phyloP scores from a whole-genome alignment of 2,329 filamentous ascomycete genomes.

The Ophiocordyceps unilateralis region DNA sequence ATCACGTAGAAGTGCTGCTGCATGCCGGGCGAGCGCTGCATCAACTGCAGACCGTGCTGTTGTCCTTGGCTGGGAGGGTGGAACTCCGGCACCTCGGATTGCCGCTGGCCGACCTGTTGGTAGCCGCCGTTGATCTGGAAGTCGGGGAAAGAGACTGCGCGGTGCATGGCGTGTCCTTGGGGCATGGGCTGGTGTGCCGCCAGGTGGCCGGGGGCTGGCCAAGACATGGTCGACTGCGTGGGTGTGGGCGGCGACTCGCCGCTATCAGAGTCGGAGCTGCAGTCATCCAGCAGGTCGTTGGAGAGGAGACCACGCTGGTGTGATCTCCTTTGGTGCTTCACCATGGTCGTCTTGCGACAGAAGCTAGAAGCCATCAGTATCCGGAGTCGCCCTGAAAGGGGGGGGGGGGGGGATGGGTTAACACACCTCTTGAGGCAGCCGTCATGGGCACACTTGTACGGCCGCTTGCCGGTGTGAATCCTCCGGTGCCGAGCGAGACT shows the following conservation, averaged over 20 bases:
- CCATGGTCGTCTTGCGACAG: constrained; percentile 56
- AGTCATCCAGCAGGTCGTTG: constrained; percentile 35
- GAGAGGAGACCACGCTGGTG: constrained; percentile 41
- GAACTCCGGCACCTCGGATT: not conserved
- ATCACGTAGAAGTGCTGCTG: constrained; percentile 38
- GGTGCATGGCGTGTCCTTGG: constrained; percentile 25
- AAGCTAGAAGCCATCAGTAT: too few species aligned
- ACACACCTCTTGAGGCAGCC: constrained; percentile 43
- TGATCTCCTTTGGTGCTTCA: constrained; percentile 46
- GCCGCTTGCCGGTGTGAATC: constrained; percentile 50
- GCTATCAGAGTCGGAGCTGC: constrained; percentile 36
- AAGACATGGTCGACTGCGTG: constrained; percentile 32
- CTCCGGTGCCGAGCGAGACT: constrained; percentile 47
- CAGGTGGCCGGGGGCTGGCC: constrained; percentile 27
- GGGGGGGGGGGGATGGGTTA: not conserved
- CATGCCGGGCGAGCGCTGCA: constrained; percentile 30
- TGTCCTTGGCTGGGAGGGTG: constrained; percentile 13
- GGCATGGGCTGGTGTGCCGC: constrained; percentile 18
- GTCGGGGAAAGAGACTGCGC: constrained; percentile 36
- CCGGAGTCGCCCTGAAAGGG: too few species aligned
- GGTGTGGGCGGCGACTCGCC: constrained; percentile 44
- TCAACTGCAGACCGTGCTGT: constrained; percentile 24
- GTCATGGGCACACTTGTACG: constrained; percentile 43
- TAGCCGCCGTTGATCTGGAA: constrained; percentile 28
- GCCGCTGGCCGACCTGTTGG: constrained; percentile 19